Percentiles rank a stretch among this genome's conserved stretches.
Conservation (phyloP, 2,329 filamentous ascomycete genomes). For the Chaetomiaceae sp. region DNA sequence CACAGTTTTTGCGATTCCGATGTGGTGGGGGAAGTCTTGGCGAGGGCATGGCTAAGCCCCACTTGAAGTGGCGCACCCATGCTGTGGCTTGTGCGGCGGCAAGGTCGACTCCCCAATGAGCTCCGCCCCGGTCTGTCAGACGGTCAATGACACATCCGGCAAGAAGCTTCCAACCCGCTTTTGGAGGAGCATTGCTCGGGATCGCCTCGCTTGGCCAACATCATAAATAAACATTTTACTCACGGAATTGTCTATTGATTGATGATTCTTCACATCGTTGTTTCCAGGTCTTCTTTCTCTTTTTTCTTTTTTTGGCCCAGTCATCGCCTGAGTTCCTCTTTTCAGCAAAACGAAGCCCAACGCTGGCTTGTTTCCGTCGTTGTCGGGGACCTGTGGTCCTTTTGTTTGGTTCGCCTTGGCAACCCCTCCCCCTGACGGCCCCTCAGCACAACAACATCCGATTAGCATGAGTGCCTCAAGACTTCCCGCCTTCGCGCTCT, state of each 20-base stretch:
- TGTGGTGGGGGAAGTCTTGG: conserved; percentile 19
- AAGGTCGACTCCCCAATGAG: too few relatives aligned
- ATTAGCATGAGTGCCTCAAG: conserved; percentile 13
- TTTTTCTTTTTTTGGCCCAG: too few relatives aligned
- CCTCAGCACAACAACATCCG: too few relatives aligned
- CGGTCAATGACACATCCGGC: conserved; percentile 40
- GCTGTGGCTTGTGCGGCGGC: conserved; percentile 10
- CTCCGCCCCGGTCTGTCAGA: too few relatives aligned
- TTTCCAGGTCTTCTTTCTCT: too few relatives aligned
- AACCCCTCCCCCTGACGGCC: conserved; percentile 2
- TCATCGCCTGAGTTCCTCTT: too few relatives aligned
- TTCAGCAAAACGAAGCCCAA: not conserved
- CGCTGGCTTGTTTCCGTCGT: too few relatives aligned
- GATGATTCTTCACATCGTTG: not conserved
- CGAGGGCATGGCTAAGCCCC: conserved; percentile 17
- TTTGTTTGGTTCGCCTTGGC: not conserved
- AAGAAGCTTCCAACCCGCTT: conserved; percentile 20
- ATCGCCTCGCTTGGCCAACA: not conserved
- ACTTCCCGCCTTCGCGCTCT: conserved; percentile 71
- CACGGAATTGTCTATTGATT: not conserved
- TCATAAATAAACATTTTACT: not conserved
- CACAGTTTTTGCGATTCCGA: conserved; percentile 3
- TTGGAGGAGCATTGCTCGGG: not conserved
- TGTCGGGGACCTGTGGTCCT: not conserved
- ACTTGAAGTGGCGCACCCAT: conserved; percentile 5